Evolutionary conservation across 2,329 filamentous ascomycete species (phyloP).

Genomic region (Verticillium dahliae): DNA sequence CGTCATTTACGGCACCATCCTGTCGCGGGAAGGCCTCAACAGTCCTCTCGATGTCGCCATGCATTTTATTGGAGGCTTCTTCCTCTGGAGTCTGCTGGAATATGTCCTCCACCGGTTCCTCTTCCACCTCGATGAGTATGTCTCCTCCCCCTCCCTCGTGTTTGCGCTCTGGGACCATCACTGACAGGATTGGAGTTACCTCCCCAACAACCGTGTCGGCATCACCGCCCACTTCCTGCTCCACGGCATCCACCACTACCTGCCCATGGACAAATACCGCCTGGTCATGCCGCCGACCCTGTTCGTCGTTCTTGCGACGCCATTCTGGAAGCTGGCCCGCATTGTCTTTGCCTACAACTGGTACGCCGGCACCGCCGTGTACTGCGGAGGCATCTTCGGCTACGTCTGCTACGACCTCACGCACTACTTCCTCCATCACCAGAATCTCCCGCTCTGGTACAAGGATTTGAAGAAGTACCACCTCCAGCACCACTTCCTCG

Average conservation of each 20-base stretch:
- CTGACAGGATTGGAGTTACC: constrained; percentile 50
- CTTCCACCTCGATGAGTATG: constrained; percentile 90
- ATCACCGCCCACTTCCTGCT: constrained; percentile 88
- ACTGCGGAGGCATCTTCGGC: constrained; percentile 86
- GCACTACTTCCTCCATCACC: constrained; percentile 97
- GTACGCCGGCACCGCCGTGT: constrained; percentile 72
- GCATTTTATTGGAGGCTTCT: constrained; percentile 66
- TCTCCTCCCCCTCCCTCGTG: constrained; percentile 11
- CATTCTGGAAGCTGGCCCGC: constrained; percentile 91
- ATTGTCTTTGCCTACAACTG: constrained; percentile 76
- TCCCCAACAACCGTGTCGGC: constrained; percentile 85
- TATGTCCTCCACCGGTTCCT: constrained; percentile 84
- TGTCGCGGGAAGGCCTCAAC: constrained; percentile 57
- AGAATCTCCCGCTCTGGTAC: constrained; percentile 85
- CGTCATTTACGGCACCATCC: constrained; percentile 63
- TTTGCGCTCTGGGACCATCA: neutral
- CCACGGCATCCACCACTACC: constrained; percentile 94
- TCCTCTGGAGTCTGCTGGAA: constrained; percentile 84
- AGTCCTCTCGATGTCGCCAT: constrained; percentile 37
- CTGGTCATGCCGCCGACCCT: constrained; percentile 95
- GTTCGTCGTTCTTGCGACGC: constrained; percentile 74
- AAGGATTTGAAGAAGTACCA: constrained; percentile 95
- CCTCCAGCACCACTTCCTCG: constrained; percentile 92
- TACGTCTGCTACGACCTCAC: constrained; percentile 97
- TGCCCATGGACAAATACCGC: constrained; percentile 97